A percentile compares a stretch with the other conserved stretches of the same genome.
These are phyloP conservation scores for Mitragyna speciosa DNA, from an alignment of 257 asterid species.

Conservation along the genomic window DNA sequence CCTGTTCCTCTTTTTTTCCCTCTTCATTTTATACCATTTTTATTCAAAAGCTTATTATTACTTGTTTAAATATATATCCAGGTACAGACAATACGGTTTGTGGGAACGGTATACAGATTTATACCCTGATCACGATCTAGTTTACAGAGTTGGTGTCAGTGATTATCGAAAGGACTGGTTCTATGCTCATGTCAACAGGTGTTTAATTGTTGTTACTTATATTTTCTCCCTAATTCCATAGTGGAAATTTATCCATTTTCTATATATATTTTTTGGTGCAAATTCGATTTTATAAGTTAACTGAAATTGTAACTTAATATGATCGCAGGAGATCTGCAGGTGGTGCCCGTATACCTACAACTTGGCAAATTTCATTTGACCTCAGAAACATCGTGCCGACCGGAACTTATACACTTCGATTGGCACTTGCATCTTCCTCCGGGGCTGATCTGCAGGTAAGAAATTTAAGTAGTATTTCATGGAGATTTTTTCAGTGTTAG, in stretches of 20 bases:
- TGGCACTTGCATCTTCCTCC: slow-evolving; percentile 78
- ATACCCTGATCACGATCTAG: slow-evolving; percentile 34
- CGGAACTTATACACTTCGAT: slow-evolving; percentile 47
- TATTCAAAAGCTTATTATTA: neutral
- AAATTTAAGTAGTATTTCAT: neutral
- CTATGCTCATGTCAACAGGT: slow-evolving; percentile 40
- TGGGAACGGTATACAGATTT: slow-evolving; percentile 41
- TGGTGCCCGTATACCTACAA: slow-evolving; percentile 36
- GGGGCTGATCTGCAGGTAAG: slow-evolving; percentile 52
- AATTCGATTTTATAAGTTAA: neutral
- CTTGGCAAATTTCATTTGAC: slow-evolving; percentile 61
- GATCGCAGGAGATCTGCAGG: slow-evolving; percentile 37
- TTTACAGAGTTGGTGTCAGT: slow-evolving; percentile 29
- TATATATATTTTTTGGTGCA: no score
- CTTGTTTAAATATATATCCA: neutral
- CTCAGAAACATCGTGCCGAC: slow-evolving; percentile 23
- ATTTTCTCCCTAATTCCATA: no score
- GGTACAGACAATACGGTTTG: slow-evolving; percentile 36
- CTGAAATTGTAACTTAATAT: neutral
- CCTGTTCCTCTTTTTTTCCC: neutral
- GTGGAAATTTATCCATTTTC: neutral
- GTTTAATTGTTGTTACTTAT: no score
- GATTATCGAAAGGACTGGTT: slow-evolving; percentile 40
- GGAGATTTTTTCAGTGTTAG: no score
- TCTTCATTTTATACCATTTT: neutral